Evolutionary conservation across 1,284 basidiomycete species (phyloP).

Genomic region (Vanrija sp.): DNA sequence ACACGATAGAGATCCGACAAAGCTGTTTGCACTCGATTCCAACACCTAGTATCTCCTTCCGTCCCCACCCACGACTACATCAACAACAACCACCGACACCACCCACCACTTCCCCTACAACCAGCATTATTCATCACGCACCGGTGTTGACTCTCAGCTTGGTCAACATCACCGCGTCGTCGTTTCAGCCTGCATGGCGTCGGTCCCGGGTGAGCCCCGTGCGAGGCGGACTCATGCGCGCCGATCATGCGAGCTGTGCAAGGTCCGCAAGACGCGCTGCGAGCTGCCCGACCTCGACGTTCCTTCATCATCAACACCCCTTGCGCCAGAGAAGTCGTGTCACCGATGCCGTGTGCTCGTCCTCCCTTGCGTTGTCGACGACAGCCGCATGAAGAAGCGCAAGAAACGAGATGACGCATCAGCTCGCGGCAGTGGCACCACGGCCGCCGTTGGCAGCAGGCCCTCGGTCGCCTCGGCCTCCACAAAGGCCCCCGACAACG

Average conservation of each 20-base stretch:
- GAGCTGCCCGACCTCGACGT: slow-evolving; percentile 45
- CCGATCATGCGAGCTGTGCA: slow-evolving; percentile 44
- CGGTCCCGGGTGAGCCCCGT: slow-evolving; percentile 12
- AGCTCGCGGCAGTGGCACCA: not conserved
- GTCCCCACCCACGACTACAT: not conserved
- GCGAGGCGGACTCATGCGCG: slow-evolving; percentile 44
- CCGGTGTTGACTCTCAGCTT: too few relatives aligned
- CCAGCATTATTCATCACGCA: not conserved
- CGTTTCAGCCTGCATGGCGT: not conserved
- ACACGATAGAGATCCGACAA: too few relatives aligned
- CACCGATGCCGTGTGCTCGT: slow-evolving; percentile 41
- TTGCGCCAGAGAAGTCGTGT: slow-evolving; percentile 38
- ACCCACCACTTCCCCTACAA: not conserved
- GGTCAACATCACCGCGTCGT: too few relatives aligned
- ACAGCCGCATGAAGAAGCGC: slow-evolving; percentile 28
- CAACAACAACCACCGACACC: not conserved
- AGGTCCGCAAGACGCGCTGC: slow-evolving; percentile 45
- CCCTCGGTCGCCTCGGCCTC: not conserved
- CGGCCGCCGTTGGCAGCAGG: not conserved
- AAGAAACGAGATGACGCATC: slow-evolving; percentile 11
- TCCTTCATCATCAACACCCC: slow-evolving; percentile 26
- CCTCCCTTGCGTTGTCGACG: slow-evolving; percentile 43
- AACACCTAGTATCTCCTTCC: not conserved
- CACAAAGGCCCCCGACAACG: not conserved
- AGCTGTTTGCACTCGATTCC: too few relatives aligned